phyloP scores from a whole-genome alignment of 176 grass and related monocot species.

The Triticum urartu region DNA sequence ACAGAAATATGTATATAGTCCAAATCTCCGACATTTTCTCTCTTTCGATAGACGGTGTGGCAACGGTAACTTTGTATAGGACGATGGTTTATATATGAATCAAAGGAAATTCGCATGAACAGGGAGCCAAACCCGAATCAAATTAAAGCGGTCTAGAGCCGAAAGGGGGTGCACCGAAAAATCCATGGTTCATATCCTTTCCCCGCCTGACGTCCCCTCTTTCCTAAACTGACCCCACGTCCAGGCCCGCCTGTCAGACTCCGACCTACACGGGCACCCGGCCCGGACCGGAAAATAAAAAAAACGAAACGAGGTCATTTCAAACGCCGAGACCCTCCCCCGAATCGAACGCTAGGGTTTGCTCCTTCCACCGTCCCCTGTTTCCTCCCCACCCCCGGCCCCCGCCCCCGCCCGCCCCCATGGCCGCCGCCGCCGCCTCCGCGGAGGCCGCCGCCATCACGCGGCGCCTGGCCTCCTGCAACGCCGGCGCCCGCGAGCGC shows the following conservation, averaged over 20 bases:
- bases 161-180: too few species aligned
- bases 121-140: too few species aligned
- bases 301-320: conserved; percentile 25
- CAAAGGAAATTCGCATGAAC: too few species aligned
- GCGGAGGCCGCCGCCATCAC: conserved; percentile 56
- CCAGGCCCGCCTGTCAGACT: not conserved
- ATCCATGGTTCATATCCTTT: not conserved
- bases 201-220: not conserved
- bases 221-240: not conserved
- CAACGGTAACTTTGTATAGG: too few species aligned
- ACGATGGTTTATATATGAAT: too few species aligned
- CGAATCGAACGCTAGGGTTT: conserved; percentile 48
- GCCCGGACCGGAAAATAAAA: conserved; percentile 18
- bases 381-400: not conserved
- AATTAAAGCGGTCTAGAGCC: too few species aligned
- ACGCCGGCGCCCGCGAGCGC: conserved; percentile 40
- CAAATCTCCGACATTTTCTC: too few species aligned
- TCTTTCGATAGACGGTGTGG: too few species aligned
- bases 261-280: not conserved
- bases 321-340: conserved; percentile 29
- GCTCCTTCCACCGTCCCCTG: not conserved
- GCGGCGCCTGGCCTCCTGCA: conserved; percentile 73
- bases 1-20: too few species aligned
- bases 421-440: conserved; percentile 24
- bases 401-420: not conserved